Evolutionary conservation across 2,329 filamentous ascomycete genomes (phyloP), one percentile per base, ranked within the genome.

Genomic region (Emericellopsis atlantica): DNA sequence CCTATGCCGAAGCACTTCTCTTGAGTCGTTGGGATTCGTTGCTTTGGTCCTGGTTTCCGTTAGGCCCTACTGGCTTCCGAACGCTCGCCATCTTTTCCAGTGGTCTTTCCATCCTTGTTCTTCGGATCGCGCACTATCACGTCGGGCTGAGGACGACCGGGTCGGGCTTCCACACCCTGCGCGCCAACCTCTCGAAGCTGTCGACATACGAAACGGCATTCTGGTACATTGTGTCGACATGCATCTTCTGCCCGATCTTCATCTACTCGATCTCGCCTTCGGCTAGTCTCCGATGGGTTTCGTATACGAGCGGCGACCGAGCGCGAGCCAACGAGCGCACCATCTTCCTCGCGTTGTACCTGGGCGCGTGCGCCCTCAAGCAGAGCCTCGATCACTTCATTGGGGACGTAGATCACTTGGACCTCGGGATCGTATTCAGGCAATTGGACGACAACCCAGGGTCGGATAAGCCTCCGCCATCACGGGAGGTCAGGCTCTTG

Each of bases 71-170:
- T 36, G 87, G 85, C 44, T 60, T 93, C 42, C 82, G 88, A 50
- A 75, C 86, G 6, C 56, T 81, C 14, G 70, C 87, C 46, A 74
- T 95, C 47, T 90, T 89, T 63, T 65, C 84, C 46, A 82, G 81
- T 50, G 79, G 77, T 45, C 74, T 95, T 44, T 67, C 78, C 43
- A 73, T 95, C 49, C 84, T 94, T 62, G 73, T 95, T 49, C 74
- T 95, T 40, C 85, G 89, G 53, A 86, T 95, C 53, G 79, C 83
- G 36, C 82, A 89, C 58, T 79, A 88, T 60, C 86, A 90, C 55
- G 72, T 84, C 47, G 84, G 83, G 49, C 59, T 74, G 44, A 74
- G 84, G 54, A 89, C 84, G 15, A 81, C 84, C 32, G 67, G 70
- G 43, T 86, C 83, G 4, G 71, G 76, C 37, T 69, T 81, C 49